Conservation (phyloP, 805 yeast genomes). For the Alloascoidea africana region DNA sequence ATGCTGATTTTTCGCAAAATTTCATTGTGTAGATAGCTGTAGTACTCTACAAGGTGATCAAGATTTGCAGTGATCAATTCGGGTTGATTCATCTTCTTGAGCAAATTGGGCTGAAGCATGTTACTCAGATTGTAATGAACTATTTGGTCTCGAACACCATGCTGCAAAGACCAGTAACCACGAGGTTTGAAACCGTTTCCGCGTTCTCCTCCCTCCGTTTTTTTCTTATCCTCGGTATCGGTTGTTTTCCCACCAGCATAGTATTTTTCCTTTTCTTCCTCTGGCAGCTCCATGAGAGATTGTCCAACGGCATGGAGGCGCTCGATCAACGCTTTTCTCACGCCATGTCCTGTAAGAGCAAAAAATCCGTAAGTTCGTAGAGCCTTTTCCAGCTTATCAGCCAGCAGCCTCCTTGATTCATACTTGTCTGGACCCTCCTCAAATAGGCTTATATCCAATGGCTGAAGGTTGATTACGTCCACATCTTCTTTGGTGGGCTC, state of each 20-base stretch:
- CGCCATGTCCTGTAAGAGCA: conserved; percentile 26
- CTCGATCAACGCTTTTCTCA: conserved; percentile 18
- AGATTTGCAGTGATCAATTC: conserved; percentile 24
- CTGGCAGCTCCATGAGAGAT: conserved; percentile 24
- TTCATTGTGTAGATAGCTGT: conserved; percentile 20
- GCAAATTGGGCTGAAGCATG: conserved; percentile 20
- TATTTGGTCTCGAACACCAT: conserved; percentile 27
- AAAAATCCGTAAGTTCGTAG: conserved; percentile 29
- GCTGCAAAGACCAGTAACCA: conserved; percentile 31
- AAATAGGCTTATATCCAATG: conserved; percentile 22
- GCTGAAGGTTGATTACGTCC: conserved; percentile 17
- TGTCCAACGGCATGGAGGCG: conserved; percentile 26
- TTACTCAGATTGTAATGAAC: conserved; percentile 28
- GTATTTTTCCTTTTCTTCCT: conserved; percentile 22
- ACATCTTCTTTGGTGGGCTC: conserved; percentile 10
- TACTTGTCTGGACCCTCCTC: conserved; percentile 22
- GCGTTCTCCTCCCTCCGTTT: conserved; percentile 27
- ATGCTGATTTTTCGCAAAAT: conserved; percentile 22
- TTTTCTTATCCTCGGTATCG: conserved; percentile 13
- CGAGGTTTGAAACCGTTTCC: conserved; percentile 33
- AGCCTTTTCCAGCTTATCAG: conserved; percentile 23
- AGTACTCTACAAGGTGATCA: conserved; percentile 25
- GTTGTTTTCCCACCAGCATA: conserved; percentile 24
- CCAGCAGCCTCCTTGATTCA: conserved; percentile 18
- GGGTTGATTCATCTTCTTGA: conserved; percentile 20